Percentiles rank a stretch among this genome's conserved stretches.
These are phyloP conservation scores for Neoboletus subvelutipes DNA, from an alignment of 768 basidiomycete species.

Conservation along the genomic window DNA sequence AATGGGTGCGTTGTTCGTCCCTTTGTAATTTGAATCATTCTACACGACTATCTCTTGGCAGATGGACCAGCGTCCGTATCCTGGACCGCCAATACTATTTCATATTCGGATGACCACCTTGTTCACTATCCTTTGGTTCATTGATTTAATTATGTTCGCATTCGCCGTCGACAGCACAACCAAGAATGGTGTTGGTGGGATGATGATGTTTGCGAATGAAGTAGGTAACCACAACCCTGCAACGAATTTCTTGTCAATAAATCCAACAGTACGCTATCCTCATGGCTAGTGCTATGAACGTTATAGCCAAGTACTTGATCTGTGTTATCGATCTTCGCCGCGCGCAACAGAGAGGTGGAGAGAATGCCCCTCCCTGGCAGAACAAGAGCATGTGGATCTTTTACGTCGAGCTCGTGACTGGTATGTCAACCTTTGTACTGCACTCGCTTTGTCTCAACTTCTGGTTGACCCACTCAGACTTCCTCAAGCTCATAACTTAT, in stretches of 20 bases:
- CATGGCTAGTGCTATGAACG: conserved; percentile 75
- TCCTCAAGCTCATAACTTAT: conserved; percentile 90
- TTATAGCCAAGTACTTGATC: conserved; percentile 79
- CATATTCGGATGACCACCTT: conserved; percentile 80
- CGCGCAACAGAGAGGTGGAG: conserved; percentile 74
- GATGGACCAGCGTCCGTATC: conserved; percentile 97
- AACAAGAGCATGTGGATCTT: conserved; percentile 97
- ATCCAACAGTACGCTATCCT: conserved; percentile 78
- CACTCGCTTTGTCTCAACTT: conserved; percentile 5
- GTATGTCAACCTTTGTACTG: conserved; percentile 43
- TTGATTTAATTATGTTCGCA: conserved; percentile 75
- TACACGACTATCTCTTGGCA: conserved; percentile 33
- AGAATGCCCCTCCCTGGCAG: conserved; percentile 91
- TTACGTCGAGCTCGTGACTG: conserved; percentile 89
- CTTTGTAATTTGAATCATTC: not conserved
- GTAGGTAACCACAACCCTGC: conserved; percentile 41
- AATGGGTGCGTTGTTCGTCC: conserved; percentile 68
- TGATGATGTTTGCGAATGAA: conserved; percentile 95
- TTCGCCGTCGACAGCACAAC: conserved; percentile 81
- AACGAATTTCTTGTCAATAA: conserved; percentile 10
- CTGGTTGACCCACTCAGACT: conserved; percentile 55
- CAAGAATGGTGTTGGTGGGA: conserved; percentile 77
- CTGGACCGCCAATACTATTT: conserved; percentile 78
- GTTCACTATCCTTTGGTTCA: conserved; percentile 69
- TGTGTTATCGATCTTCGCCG: conserved; percentile 80